A percentile compares a stretch with the other conserved stretches of the same genome.
phyloP scores from a whole-genome alignment of 2,329 filamentous ascomycete genomes.

The Ascochyta lentis region DNA sequence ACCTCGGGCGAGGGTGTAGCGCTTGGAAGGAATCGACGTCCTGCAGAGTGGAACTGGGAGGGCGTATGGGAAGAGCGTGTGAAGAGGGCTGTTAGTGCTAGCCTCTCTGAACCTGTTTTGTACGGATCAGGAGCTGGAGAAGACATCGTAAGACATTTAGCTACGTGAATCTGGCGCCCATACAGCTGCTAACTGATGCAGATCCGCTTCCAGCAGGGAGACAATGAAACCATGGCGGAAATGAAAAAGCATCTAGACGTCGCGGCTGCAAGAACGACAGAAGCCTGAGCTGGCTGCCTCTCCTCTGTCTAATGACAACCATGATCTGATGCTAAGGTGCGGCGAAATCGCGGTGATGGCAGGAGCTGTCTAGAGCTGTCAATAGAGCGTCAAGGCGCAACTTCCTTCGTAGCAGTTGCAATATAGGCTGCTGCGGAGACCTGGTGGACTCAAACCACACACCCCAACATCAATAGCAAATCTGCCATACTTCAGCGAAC shows the following conservation, averaged over 20 bases:
- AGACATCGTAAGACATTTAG: constrained; percentile 66
- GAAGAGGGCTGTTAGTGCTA: constrained; percentile 76
- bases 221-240: constrained; percentile 40
- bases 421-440: background rate
- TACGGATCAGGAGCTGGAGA: constrained; percentile 72
- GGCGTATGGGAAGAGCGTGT: constrained; percentile 95
- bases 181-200: constrained; percentile 14
- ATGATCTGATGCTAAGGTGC: background rate
- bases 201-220: constrained; percentile 49
- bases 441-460: background rate
- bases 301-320: no score
- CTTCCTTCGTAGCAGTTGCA: background rate
- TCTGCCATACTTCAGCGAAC: background rate
- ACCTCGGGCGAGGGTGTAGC: constrained; percentile 24
- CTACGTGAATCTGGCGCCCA: background rate
- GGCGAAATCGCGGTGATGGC: background rate
- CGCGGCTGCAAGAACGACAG: constrained; percentile 24
- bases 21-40: constrained; percentile 63
- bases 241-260: constrained; percentile 41
- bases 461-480: constrained; percentile 6
- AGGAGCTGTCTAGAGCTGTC: background rate
- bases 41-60: constrained; percentile 96
- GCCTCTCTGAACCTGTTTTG: constrained; percentile 78
- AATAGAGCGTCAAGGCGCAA: background rate
- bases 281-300: constrained; percentile 9